A percentile compares a stretch with the other conserved stretches of the same genome.
These are phyloP conservation scores for Trichomonascaceae sp. DNA, from an alignment of 1,139 yeast species.

Conservation along the genomic window DNA sequence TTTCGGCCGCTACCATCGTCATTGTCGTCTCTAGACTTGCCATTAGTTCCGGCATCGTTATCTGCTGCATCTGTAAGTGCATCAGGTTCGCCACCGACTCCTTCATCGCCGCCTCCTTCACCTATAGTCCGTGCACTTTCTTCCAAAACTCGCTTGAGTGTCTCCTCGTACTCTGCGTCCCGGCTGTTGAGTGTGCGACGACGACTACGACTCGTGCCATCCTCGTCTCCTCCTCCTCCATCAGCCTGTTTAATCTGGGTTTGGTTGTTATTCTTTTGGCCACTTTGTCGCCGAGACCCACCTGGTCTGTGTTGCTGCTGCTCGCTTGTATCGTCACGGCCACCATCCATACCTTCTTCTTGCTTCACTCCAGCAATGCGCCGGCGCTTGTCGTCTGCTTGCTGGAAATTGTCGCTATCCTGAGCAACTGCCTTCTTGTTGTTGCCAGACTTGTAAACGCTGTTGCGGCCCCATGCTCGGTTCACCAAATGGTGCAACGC, in stretches of 20 bases:
- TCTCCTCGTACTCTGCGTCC: slow-evolving; percentile 53
- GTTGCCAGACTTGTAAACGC: slow-evolving; percentile 20
- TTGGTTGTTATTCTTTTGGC: neutral
- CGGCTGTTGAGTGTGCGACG: slow-evolving; percentile 26
- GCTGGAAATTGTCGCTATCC: neutral
- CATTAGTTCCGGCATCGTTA: slow-evolving; percentile 1
- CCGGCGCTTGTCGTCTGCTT: neutral
- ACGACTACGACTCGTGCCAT: slow-evolving; percentile 6
- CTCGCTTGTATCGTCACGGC: neutral
- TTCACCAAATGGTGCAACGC: slow-evolving; percentile 53
- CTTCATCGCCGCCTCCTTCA: slow-evolving; percentile 1
- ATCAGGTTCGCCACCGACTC: no score
- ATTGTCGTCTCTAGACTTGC: neutral
- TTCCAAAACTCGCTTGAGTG: slow-evolving; percentile 53
- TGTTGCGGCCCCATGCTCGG: slow-evolving; percentile 33
- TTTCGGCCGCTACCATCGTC: no score
- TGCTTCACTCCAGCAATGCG: no score
- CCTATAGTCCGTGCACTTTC: no score
- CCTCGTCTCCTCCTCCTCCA: no score
- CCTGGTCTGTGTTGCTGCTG: neutral
- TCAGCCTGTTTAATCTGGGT: neutral
- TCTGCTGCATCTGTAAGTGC: no score
- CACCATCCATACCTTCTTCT: neutral
- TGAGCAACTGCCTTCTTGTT: neutral
- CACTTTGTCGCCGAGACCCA: neutral